These are phyloP conservation scores for Malassezia sympodialis DNA, from an alignment of 1,284 basidiomycete genomes.

Conservation along the genomic window DNA sequence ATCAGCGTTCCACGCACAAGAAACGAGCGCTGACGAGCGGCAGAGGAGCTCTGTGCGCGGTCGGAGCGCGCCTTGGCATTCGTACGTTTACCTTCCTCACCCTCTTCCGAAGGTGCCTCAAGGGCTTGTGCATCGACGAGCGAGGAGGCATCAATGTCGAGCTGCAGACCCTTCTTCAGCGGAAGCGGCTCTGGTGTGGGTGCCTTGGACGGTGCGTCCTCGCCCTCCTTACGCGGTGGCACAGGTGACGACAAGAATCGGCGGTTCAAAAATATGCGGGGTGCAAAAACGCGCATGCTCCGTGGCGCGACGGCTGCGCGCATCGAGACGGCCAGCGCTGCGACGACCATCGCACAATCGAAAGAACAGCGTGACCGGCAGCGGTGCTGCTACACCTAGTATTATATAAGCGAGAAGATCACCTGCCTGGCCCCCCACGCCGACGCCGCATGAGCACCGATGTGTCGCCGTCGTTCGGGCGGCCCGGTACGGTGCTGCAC, in stretches of 20 bases:
- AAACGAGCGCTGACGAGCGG: background rate
- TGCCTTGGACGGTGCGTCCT: background rate
- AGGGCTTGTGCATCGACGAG: conserved; percentile 5
- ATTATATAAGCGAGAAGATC: background rate
- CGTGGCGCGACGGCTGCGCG: background rate
- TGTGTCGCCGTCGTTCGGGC: conserved; percentile 16
- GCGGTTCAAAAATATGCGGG: background rate
- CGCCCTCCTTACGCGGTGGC: background rate
- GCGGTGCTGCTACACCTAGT: background rate
- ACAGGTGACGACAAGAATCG: background rate
- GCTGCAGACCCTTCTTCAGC: background rate
- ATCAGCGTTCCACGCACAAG: conserved; percentile 6
- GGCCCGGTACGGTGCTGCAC: conserved; percentile 5
- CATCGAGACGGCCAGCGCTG: conserved; percentile 1
- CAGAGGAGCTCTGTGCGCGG: background rate
- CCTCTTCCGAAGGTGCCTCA: conserved; percentile 8
- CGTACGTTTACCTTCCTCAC: background rate
- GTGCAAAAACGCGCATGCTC: background rate
- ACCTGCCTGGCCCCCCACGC: background rate
- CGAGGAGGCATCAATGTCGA: conserved; percentile 18
- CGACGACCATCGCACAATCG: background rate
- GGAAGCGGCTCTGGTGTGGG: background rate
- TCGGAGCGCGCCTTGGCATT: conserved; percentile 15
- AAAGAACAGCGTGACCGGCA: background rate
- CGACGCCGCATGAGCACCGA: background rate